Base-by-base conservation (phyloP, 345 rosid species). In the Populus euphratica region DNA sequence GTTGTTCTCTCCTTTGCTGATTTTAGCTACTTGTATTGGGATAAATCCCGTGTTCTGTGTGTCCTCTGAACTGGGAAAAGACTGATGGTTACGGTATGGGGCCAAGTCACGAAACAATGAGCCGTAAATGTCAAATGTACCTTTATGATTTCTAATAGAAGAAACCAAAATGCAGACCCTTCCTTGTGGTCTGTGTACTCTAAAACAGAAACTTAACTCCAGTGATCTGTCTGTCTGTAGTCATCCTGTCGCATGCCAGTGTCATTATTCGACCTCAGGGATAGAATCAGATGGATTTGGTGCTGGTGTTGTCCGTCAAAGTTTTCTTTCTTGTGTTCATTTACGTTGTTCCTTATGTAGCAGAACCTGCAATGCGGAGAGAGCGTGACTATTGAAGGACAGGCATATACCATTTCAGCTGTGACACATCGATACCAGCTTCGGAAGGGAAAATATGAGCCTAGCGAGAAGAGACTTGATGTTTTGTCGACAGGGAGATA, bases 281-380 rank as follows among this genome's bases (percentile, higher is more conserved):
- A 65, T 65, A 36, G 9, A 36, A 35, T 16, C 59, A 2, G 59
- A 52, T 52, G 59, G 20, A 52, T 6, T 52, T 18, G n/a, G 20
- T 52, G n/a, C 0, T 50, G 21, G 21, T 17, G 5, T 50, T 50
- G 56, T 18, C n/a, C n/a, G 5, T 52, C 59, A 52, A 6, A 52
- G 8, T 18, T 6, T 6, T 38, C 12, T 6, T 6, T 68, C 12
- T 8, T 2, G 0, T 41, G 43, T 68, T 65, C 74, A 6, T 54
- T 56, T 16, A 61, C 56, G 72, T 39, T 75, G 76, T 68, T 41
- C 35, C 29, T 73, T 73, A 68, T 70, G 52, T 66, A 27, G 86
- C 93, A 93, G 99, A 92, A 92, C 77, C 80, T 93, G 89, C 96
- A 93, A 70, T 87, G 97, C 25, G 99, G 98, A 62, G 94, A 92